Percentiles rank a stretch among this genome's conserved stretches.
Evolutionary conservation across 179 eudicot genomes (phyloP).

Genomic region (Drosera spatulata): DNA sequence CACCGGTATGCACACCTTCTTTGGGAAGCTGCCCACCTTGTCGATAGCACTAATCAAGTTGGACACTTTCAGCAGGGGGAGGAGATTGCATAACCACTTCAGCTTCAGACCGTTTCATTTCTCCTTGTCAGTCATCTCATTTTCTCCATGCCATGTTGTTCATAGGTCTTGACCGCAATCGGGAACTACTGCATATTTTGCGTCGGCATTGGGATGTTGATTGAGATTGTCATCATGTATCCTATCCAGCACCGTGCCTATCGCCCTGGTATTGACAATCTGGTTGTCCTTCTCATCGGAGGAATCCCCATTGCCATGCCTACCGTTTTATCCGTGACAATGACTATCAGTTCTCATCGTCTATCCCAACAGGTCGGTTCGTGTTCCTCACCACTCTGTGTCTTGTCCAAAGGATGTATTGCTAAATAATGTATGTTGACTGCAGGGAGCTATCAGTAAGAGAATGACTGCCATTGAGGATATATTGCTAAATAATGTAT

Average conservation of each 20-base stretch:
- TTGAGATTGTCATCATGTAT: conserved; percentile 69
- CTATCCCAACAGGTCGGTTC: conserved; percentile 61
- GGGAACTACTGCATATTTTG: conserved; percentile 85
- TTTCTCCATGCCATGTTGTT: neutral
- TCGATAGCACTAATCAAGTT: conserved; percentile 67
- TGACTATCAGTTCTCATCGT: conserved; percentile 88
- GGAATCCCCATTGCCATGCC: conserved; percentile 92
- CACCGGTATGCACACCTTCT: conserved; percentile 10
- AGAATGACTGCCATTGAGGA: conserved; percentile 89
- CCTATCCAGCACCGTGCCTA: conserved; percentile 60
- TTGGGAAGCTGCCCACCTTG: conserved; percentile 92
- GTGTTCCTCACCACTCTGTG: neutral
- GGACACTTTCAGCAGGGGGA: conserved; percentile 85
- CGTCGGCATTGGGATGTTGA: conserved; percentile 59
- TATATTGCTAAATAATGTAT: conserved; percentile 90
- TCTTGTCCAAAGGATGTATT: neutral
- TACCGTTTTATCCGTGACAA: conserved; percentile 70
- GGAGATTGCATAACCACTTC: neutral
- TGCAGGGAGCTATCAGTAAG: conserved; percentile 75
- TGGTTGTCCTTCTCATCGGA: conserved; percentile 75
- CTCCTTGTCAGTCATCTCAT: neutral
- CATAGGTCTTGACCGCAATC: conserved; percentile 70
- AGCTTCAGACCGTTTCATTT: neutral
- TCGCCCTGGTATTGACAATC: conserved; percentile 72
- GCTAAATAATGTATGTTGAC: neutral